Percentiles rank a stretch among this genome's conserved stretches.
phyloP scores from a whole-genome alignment of 495 filamentous ascomycete species.

The Entonaema liquescens region DNA sequence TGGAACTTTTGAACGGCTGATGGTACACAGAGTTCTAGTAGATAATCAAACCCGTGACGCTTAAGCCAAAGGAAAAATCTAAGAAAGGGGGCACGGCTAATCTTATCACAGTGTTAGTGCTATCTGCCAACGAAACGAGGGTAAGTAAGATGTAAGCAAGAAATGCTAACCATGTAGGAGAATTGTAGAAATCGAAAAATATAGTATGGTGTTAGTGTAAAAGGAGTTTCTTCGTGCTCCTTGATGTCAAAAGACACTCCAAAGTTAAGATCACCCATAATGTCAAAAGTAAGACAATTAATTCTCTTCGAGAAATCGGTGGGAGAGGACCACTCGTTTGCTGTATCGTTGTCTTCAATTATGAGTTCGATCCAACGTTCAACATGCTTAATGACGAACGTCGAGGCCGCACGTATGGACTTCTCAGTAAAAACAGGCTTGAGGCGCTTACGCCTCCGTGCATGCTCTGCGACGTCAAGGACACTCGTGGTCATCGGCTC shows the following conservation, averaged over 20 bases:
- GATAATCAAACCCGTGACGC: conserved; percentile 24
- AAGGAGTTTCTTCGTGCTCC: conserved; percentile 40
- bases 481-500: conserved; percentile 37
- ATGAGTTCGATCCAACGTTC: conserved; percentile 46
- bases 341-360: conserved; percentile 12
- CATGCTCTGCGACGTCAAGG: conserved; percentile 41
- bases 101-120: conserved; percentile 9
- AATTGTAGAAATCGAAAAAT: conserved; percentile 38
- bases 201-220: conserved; percentile 34
- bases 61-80: conserved; percentile 28
- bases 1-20: conserved; percentile 1
- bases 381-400: conserved; percentile 42
- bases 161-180: conserved; percentile 36
- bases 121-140: not conserved
- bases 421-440: conserved; percentile 40
- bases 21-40: conserved; percentile 10
- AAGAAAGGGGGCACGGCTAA: conserved; percentile 24
- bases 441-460: conserved; percentile 40
- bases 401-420: conserved; percentile 31
- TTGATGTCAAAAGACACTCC: conserved; percentile 62
- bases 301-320: conserved; percentile 37
- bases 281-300: conserved; percentile 42
- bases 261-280: conserved; percentile 60
- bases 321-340: conserved; percentile 38
- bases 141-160: not conserved